Conservation (phyloP, 2,329 filamentous ascomycete genomes). For the Aureobasidium musti region DNA sequence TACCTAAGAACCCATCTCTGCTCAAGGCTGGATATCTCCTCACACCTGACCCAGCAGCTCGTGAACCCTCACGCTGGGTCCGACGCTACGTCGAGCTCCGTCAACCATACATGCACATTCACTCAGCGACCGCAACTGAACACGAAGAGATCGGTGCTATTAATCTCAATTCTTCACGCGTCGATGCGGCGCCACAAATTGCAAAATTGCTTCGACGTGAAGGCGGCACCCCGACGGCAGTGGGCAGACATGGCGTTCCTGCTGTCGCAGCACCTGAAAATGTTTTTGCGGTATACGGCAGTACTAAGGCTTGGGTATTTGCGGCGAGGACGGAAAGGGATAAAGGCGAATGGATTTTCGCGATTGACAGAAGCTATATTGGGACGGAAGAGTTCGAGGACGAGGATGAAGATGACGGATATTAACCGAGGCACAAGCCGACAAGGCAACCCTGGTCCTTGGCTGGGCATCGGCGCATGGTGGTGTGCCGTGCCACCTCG, state of each 20-base stretch:
- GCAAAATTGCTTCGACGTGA: slow-evolving; percentile 66
- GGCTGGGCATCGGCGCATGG: neutral
- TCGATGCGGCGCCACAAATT: slow-evolving; percentile 89
- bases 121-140: slow-evolving; percentile 76
- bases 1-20: slow-evolving; percentile 71
- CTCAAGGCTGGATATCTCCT: slow-evolving; percentile 88
- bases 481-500: neutral
- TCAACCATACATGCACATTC: slow-evolving; percentile 86
- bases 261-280: slow-evolving; percentile 32
- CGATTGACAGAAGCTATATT: slow-evolving; percentile 81
- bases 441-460: neutral
- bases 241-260: neutral
- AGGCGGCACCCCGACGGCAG: neutral
- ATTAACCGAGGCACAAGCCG: neutral
- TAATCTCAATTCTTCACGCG: slow-evolving; percentile 82
- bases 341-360: slow-evolving; percentile 96
- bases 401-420: slow-evolving; percentile 12
- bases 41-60: slow-evolving; percentile 72
- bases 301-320: slow-evolving; percentile 94
- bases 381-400: slow-evolving; percentile 7
- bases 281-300: slow-evolving; percentile 93
- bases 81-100: slow-evolving; percentile 91
- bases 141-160: slow-evolving; percentile 74
- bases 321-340: slow-evolving; percentile 84
- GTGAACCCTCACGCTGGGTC: slow-evolving; percentile 75